Base-by-base conservation (phyloP, 192 early-diverging fungal genomes). In the Coemansia sp. region DNA sequence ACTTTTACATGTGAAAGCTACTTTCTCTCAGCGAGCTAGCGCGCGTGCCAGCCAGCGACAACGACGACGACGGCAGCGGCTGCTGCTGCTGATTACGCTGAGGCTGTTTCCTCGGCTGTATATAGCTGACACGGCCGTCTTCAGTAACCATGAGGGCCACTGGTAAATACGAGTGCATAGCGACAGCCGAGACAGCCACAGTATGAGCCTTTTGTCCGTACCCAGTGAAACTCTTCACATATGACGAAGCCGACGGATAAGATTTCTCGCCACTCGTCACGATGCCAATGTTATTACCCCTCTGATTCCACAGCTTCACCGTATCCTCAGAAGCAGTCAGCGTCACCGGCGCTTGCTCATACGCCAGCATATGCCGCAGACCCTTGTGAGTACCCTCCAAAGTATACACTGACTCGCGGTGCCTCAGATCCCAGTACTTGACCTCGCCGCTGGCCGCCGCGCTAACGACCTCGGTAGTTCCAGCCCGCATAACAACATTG, bases 221-320 rank as follows among this genome's bases (percentile, higher is more conserved):
- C 9, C 80, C 79, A 11, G 79, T 69, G 13, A 82, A 46, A 23
- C 72, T 77, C 62, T 77, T 77, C 66, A 82, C 67, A 35, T 81
- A 81, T 38, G 60, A 62, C 10, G 70, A 63, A n/a, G 64, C 38
- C 30, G 72, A 74, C 19, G 28, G 65, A 47, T 65, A 70, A 21
- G 55, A 46, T 38, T 67, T 33, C 60, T 78, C 65, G 4, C 69
- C 64, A 3, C 69, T 67, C 0, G 76, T 66, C 0, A 74, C 73
- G 11, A 73, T 62, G 33, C 84, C 84, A 42, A 86, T 72, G 16
- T 72, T 69, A 39, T 63, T 68, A 49, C 77, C 74, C 0, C 73
- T 58, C 72, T 72, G 77, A 64, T 86, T 81, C 84, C 84, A 86
- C 42, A 86, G 28, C 46, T 80, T 79, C 21, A 80, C 84, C 3